phyloP scores from a whole-genome alignment of 1,284 basidiomycete genomes.

The Mycosarcoma mackinlayi region DNA sequence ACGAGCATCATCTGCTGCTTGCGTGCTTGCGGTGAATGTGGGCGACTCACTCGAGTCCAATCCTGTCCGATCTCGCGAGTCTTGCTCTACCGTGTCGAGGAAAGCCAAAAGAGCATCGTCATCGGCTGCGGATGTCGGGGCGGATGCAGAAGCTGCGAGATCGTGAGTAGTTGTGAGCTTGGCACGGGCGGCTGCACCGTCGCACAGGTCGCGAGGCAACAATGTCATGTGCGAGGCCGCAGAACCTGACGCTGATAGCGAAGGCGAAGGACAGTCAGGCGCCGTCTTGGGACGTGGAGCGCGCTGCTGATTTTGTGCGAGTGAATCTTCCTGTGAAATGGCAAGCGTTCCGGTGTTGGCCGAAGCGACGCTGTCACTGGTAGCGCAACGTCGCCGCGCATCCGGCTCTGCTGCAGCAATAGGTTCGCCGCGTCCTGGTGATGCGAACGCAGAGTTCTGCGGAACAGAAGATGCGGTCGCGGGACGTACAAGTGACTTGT shows the following conservation, averaged over 20 bases:
- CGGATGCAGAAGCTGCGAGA: neutral
- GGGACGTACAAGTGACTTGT: conserved; percentile 9
- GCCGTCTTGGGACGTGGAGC: conserved; percentile 39
- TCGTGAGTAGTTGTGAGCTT: neutral
- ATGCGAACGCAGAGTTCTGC: neutral
- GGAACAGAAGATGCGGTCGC: conserved; percentile 24
- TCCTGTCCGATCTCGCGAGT: conserved; percentile 24
- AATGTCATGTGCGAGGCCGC: conserved; percentile 19
- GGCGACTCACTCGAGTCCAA: neutral
- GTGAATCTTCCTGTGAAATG: conserved; percentile 6
- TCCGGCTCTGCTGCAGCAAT: neutral
- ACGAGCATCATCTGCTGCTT: conserved; percentile 18
- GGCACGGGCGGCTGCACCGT: neutral
- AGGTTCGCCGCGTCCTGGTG: neutral
- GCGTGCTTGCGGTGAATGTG: neutral
- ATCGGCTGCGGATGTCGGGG: neutral
- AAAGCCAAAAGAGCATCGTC: conserved; percentile 42
- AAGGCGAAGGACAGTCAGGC: conserved; percentile 30
- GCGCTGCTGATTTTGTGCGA: conserved; percentile 5
- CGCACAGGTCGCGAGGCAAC: conserved; percentile 11
- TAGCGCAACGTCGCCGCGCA: conserved; percentile 1
- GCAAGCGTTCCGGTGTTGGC: neutral
- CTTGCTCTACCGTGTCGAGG: conserved; percentile 40
- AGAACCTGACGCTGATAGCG: conserved; percentile 24
- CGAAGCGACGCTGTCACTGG: neutral